phyloP scores from a whole-genome alignment of 2,329 filamentous ascomycete species.

The Arachnomyces sp. region DNA sequence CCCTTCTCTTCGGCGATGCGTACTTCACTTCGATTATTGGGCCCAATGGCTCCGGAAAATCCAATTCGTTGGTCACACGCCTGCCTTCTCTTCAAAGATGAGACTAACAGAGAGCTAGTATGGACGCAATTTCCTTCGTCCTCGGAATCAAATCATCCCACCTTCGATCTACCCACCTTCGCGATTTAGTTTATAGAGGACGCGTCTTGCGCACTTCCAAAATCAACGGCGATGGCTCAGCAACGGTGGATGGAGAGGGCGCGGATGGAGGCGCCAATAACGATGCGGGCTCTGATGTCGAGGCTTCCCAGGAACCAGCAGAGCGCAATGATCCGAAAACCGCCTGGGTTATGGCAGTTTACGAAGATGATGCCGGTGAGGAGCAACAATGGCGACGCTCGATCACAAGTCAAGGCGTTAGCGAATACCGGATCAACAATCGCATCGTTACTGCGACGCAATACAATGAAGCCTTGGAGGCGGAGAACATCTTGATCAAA shows the following conservation, averaged over 20 bases:
- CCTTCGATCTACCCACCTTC: constrained; percentile 83
- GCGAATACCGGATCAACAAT: constrained; percentile 96
- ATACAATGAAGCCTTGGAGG: constrained; percentile 87
- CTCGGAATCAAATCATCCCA: constrained; percentile 98
- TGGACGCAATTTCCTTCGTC: constrained; percentile 99
- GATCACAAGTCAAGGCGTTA: constrained; percentile 79
- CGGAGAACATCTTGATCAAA: constrained; percentile 95
- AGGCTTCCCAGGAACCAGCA: constrained; percentile 55
- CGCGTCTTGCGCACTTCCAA: constrained; percentile 86
- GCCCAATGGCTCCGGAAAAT: constrained; percentile 98
- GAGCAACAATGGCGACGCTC: constrained; percentile 93
- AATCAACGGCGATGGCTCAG: constrained; percentile 85
- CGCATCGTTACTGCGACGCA: constrained; percentile 77
- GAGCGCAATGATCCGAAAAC: constrained; percentile 70
- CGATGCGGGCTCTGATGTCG: constrained; percentile 51
- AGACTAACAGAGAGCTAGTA: constrained; percentile 44
- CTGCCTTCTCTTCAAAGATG: background rate
- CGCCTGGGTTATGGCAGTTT: constrained; percentile 98
- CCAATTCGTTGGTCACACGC: constrained; percentile 66
- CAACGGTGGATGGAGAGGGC: constrained; percentile 41
- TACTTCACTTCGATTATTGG: constrained; percentile 99
- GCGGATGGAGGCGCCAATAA: constrained; percentile 56
- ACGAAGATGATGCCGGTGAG: constrained; percentile 92
- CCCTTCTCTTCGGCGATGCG: constrained; percentile 87
- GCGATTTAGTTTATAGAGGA: constrained; percentile 92